A percentile compares a stretch with the other conserved stretches of the same genome.
These are phyloP conservation scores for Aureoboletus auriporus DNA, from an alignment of 768 basidiomycete species.

Conservation along the genomic window DNA sequence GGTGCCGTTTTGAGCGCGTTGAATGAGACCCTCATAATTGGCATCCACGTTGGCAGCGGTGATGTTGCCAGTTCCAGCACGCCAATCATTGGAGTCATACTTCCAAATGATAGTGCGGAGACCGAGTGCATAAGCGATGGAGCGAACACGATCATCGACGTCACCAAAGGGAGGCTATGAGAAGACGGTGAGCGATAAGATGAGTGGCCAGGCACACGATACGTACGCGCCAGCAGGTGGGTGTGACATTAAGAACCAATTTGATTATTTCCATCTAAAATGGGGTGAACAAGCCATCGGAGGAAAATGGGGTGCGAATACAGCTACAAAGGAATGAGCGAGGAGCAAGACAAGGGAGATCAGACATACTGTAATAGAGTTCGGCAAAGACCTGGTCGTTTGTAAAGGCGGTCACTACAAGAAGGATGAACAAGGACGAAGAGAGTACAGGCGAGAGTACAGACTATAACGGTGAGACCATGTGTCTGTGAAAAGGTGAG, in stretches of 20 bases:
- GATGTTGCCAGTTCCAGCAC: conserved; percentile 45
- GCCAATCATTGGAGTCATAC: conserved; percentile 73
- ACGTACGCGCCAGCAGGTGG: conserved; percentile 57
- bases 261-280: conserved; percentile 50
- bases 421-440: neutral
- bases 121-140: conserved; percentile 63
- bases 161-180: conserved; percentile 60
- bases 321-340: conserved; percentile 18
- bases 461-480: conserved; percentile 44
- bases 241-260: conserved; percentile 51
- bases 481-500: conserved; percentile 19
- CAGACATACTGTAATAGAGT: conserved; percentile 61
- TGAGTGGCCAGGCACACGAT: neutral
- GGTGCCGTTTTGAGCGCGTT: conserved; percentile 39
- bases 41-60: conserved; percentile 43
- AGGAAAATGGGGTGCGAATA: conserved; percentile 5
- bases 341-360: neutral
- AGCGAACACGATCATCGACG: conserved; percentile 72
- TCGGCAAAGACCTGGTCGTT: conserved; percentile 74
- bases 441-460: conserved; percentile 4
- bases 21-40: conserved; percentile 53
- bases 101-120: conserved; percentile 73
- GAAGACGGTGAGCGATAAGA: neutral
- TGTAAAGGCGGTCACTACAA: conserved; percentile 51
- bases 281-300: neutral